phyloP scores from a whole-genome alignment of 169 alveolate genomes.

The Plasmodium cynomolgi region DNA sequence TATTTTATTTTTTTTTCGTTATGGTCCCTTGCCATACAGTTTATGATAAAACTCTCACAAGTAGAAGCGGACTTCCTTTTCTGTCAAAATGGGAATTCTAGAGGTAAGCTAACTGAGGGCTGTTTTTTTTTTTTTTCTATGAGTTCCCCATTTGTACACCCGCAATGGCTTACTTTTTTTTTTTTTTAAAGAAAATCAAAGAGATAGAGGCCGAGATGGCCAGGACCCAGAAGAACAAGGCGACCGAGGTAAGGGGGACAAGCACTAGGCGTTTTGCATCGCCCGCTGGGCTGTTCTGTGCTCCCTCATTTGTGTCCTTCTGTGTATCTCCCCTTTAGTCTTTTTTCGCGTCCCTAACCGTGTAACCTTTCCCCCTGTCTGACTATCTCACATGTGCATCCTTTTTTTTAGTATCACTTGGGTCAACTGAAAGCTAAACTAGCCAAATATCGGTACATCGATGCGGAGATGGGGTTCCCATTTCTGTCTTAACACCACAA shows the following conservation, averaged over 20 bases:
- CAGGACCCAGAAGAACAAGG: conserved; percentile 98
- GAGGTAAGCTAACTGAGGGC: conserved; percentile 19
- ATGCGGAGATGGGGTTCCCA: not conserved
- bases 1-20: not conserved
- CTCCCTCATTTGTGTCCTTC: not conserved
- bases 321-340: not conserved
- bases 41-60: not conserved
- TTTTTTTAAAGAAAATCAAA: conserved; percentile 76
- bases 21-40: not conserved
- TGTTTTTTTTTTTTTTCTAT: not conserved
- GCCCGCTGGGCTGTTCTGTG: not conserved
- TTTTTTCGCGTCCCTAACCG: not conserved
- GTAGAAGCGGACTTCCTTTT: not conserved
- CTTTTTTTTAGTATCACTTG: conserved; percentile 87
- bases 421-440: conserved; percentile 97
- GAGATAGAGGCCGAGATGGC: conserved; percentile 98
- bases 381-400: not conserved
- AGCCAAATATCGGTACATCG: conserved; percentile 93
- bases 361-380: not conserved
- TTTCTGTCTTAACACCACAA: not conserved
- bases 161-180: not conserved
- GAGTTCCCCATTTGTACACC: not conserved
- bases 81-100: conserved; percentile 54
- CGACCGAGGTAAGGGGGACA: conserved; percentile 88
- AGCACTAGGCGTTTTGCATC: not conserved